Percentiles rank a stretch among this genome's conserved stretches.
Evolutionary conservation across 1,139 yeast genomes (phyloP).

Genomic region (Eremothecium sinecaudum): DNA sequence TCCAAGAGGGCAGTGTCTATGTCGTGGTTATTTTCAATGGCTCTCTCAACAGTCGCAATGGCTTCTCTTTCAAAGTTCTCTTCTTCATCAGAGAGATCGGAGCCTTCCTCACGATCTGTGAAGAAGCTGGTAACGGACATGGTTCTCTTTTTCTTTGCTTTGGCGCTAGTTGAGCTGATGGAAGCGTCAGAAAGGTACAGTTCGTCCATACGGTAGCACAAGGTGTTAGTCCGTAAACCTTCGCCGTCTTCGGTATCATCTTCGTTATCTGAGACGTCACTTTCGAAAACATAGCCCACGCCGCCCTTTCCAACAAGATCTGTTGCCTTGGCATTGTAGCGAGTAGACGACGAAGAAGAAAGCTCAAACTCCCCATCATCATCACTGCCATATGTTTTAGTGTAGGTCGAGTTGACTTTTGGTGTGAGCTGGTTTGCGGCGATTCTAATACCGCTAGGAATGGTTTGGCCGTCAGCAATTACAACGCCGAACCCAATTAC

Average conservation of each 20-base stretch:
- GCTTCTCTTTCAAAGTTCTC: slow-evolving; percentile 87
- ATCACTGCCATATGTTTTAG: slow-evolving; percentile 23
- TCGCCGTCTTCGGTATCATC: slow-evolving; percentile 34
- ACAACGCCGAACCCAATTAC: slow-evolving; percentile 70
- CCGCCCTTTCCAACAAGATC: slow-evolving; percentile 53
- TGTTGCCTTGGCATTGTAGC: slow-evolving; percentile 4
- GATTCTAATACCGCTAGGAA: slow-evolving; percentile 45
- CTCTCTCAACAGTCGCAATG: slow-evolving; percentile 83
- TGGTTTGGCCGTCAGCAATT: slow-evolving; percentile 43
- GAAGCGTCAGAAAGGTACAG: slow-evolving; percentile 75
- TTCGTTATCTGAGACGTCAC: slow-evolving; percentile 40
- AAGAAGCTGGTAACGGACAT: slow-evolving; percentile 38
- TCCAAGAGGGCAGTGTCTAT: slow-evolving; percentile 88
- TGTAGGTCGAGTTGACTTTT: slow-evolving; percentile 13
- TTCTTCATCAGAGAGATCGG: slow-evolving; percentile 43
- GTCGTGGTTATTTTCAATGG: slow-evolving; percentile 85
- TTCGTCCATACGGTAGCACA: slow-evolving; percentile 52
- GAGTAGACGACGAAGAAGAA: slow-evolving; percentile 10
- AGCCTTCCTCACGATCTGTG: slow-evolving; percentile 28
- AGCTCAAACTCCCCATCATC: slow-evolving; percentile 20
- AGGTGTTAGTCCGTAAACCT: slow-evolving; percentile 23
- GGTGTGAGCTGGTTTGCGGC: slow-evolving; percentile 39
- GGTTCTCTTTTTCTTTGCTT: slow-evolving; percentile 39
- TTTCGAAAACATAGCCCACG: slow-evolving; percentile 47
- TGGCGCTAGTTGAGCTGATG: slow-evolving; percentile 47